Evolutionary conservation across 345 rosid species (phyloP), one percentile per base, ranked within the genome.

Genomic region (Toxicodendron radicans): DNA sequence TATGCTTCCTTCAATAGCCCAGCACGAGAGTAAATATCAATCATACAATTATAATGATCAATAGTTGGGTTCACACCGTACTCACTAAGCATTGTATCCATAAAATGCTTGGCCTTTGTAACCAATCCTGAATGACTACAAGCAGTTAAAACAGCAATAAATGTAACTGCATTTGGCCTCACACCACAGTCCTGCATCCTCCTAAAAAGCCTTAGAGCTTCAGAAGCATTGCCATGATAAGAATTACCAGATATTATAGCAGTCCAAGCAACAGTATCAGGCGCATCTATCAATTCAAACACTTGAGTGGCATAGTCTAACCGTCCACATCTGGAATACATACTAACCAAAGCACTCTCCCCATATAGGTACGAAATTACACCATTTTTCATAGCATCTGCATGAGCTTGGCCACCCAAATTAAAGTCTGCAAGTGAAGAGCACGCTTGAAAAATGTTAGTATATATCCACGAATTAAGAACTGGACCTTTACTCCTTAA

Each of bases 201-300:
- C 67, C 73, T 76, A 75, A 90, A 92, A 82, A 81, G 85, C 66
- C 82, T 57, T 30, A 89, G 84, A 74, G 95, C 92, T 80, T 85
- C 84, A 60, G 82, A 68, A 72, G 91, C 95, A 75, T 83, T 82
- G 51, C 95, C 95, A 68, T 89, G 91, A 77, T 87, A 85, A 27
- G 93, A 91, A 82, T 85, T 82, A 43, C 92, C 95, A 46, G 91
- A 87, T 63, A 89, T 79, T 35, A 87, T 83, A 35, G 93, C 91
- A 0, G 95, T 90, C 95, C 97, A 92, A 58, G 91, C 92, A 76
- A 92, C 90, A 12, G 83, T 82, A 68, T 90, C 97, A 8, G 93
- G 93, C 32, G 79, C 75, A 51, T 64, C 77, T 71, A 92, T 86
- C 14, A 84, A 85, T 61, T 82, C 79, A 70, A 92, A 92, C 57